phyloP scores from a whole-genome alignment of 495 filamentous ascomycete species.

The Xylaria acuta region DNA sequence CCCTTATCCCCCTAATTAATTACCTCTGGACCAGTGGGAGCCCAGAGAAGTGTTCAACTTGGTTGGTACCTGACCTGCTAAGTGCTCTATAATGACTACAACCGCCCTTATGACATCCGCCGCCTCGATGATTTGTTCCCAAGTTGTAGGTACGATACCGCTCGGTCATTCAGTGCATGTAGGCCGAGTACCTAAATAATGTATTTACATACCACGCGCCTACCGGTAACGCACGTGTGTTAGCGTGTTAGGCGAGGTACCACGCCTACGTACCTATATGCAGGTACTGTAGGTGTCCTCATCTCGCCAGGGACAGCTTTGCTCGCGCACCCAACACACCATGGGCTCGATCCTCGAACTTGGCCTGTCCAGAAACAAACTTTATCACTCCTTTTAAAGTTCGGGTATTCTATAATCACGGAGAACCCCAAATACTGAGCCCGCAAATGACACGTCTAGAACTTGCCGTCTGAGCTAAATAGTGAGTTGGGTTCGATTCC shows the following conservation, averaged over 20 bases:
- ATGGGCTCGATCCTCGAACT: neutral
- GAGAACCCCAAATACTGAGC: neutral
- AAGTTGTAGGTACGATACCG: too few species aligned
- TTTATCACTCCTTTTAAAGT: neutral
- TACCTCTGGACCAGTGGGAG: too few species aligned
- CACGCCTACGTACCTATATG: neutral
- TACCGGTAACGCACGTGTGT: neutral
- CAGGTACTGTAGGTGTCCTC: too few species aligned
- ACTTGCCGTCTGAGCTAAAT: too few species aligned
- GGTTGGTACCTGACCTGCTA: too few species aligned
- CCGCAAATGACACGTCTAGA: too few species aligned
- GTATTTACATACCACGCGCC: neutral
- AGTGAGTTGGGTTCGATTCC: too few species aligned
- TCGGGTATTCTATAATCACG: neutral
- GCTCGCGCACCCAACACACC: neutral
- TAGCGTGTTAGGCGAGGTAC: neutral
- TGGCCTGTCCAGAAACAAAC: neutral
- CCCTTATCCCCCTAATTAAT: neutral
- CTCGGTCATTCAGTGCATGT: neutral
- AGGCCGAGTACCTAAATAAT: neutral
- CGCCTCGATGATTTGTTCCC: neutral
- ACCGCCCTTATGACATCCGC: too few species aligned
- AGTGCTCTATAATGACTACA: too few species aligned
- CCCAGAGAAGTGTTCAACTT: too few species aligned
- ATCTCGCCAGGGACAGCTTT: neutral